Evolutionary conservation across 176 grass and related monocot species (phyloP), one percentile per base, ranked within the genome.

Genomic region (Olyra latifolia): DNA sequence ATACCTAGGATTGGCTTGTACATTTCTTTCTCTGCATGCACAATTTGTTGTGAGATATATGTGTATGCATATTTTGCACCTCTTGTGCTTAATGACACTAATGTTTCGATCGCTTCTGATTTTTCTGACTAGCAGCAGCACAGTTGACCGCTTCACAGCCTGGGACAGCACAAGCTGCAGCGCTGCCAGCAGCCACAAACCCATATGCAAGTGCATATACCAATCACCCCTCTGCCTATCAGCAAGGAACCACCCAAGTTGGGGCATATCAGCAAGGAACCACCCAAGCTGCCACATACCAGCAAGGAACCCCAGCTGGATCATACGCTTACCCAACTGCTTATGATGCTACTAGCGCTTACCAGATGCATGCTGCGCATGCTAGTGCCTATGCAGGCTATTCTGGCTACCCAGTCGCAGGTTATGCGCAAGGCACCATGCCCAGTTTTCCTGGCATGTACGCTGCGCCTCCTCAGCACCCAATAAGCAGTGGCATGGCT

Each of bases 161-260:
- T 39, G 77, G 87, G 55, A 63, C 44, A 80, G 62, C 70, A 57
- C 87, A 89, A 63, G 76, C 71, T 80, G 59, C 70, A 63, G 76
- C 62, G 3, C 76, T 45, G 11, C 59, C 76, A 80, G 82, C 81
- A 43, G 70, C 70, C 16, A 56, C 82, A 89, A 75, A 89, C 39
- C 77, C 70, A n/a, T 89, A 85, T 75, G 82, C 87, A 69, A 84
- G 29, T 89, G 82, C 75, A 64, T 89, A 85, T 80, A 41, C 70
- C 38, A 80, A n/a, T 62, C 71, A 84, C 71, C 82, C 87, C 35
- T 56, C 82, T 2, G 17, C 62, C 61, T 88, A 88, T 58, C 86
- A 87, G 17, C 86, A 79, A 28, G 86, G 39, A 64, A 41, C 27
- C n/a, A 39, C 48, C 11, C 86, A 88, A 53, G 10, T 73, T 16